phyloP scores from a whole-genome alignment of 768 basidiomycete genomes.

The Wakefieldia striispora region DNA sequence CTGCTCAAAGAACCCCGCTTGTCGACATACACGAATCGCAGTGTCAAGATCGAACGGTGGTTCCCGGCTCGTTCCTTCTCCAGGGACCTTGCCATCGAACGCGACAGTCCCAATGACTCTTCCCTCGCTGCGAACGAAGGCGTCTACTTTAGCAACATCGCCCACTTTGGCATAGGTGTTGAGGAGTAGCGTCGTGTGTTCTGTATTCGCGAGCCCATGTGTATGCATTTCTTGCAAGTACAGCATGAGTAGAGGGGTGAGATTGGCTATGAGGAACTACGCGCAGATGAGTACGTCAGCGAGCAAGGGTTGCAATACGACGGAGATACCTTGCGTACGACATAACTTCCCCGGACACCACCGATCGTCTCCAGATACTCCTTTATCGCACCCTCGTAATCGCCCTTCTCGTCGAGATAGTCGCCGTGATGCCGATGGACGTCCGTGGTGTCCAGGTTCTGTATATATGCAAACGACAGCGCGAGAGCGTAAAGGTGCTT shows the following conservation, averaged over 20 bases:
- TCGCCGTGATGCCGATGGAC: constrained; percentile 91
- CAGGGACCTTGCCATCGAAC: too few relatives aligned
- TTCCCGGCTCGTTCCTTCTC: too few relatives aligned
- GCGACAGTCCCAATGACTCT: constrained; percentile 35
- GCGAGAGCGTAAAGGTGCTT: constrained; percentile 80
- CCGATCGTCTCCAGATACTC: constrained; percentile 93
- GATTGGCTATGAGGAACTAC: constrained; percentile 94
- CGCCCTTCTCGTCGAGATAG: constrained; percentile 77
- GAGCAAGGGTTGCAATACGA: constrained; percentile 30
- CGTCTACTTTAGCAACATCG: constrained; percentile 83
- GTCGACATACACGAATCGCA: constrained; percentile 93
- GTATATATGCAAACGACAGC: constrained; percentile 77
- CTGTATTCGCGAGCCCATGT: constrained; percentile 86
- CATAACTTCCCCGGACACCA: constrained; percentile 87
- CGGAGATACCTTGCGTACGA: constrained; percentile 83
- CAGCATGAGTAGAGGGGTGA: constrained; percentile 91
- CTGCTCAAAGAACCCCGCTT: constrained; percentile 95
- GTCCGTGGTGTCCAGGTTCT: constrained; percentile 80
- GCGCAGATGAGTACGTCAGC: constrained; percentile 3
- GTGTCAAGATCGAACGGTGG: constrained; percentile 97
- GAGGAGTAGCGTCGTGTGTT: constrained; percentile 93
- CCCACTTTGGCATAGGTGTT: constrained; percentile 98
- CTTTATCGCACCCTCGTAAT: constrained; percentile 91
- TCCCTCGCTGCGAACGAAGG: constrained; percentile 89
- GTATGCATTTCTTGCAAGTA: constrained; percentile 96